A percentile compares a stretch with the other conserved stretches of the same genome.
Conservation (phyloP, 345 rosid genomes). For the Punica granatum region DNA sequence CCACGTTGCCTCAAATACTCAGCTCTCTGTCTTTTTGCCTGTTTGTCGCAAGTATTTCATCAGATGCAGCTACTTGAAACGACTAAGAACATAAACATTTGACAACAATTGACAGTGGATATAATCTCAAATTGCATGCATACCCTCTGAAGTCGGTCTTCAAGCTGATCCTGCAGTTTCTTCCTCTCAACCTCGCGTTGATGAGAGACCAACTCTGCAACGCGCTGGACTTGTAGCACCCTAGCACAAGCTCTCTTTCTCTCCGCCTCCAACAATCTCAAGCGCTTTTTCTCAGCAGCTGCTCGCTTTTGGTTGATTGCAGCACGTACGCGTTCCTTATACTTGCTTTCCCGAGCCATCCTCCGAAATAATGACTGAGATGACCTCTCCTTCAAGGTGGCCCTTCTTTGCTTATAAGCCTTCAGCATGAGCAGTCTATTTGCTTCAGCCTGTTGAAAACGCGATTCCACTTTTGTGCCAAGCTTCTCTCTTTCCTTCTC, state of each 20-base stretch:
- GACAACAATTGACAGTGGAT: not conserved
- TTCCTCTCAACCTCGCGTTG: constrained; percentile 91
- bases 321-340: constrained; percentile 73
- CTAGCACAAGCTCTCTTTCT: constrained; percentile 80
- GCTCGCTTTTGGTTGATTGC: constrained; percentile 83
- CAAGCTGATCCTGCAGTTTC: constrained; percentile 74
- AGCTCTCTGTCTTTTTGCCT: constrained; percentile 88
- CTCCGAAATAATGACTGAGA: constrained; percentile 72
- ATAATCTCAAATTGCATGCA: constrained; percentile 9
- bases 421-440: constrained; percentile 83
- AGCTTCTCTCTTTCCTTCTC: constrained; percentile 79
- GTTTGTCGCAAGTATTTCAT: constrained; percentile 11
- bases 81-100: constrained; percentile 2
- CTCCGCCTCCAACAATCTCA: constrained; percentile 82
- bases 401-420: constrained; percentile 66
- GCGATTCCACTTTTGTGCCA: constrained; percentile 66
- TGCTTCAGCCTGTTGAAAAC: constrained; percentile 83
- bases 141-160: constrained; percentile 83
- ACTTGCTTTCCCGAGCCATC: constrained; percentile 80
- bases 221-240: constrained; percentile 56
- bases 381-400: constrained; percentile 69
- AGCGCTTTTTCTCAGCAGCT: constrained; percentile 90
- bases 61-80: not conserved
- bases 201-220: constrained; percentile 62
- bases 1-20: constrained; percentile 84